Evolutionary conservation across 2,329 filamentous ascomycete species (phyloP).

Genomic region (Akanthomyces dipterigenus): DNA sequence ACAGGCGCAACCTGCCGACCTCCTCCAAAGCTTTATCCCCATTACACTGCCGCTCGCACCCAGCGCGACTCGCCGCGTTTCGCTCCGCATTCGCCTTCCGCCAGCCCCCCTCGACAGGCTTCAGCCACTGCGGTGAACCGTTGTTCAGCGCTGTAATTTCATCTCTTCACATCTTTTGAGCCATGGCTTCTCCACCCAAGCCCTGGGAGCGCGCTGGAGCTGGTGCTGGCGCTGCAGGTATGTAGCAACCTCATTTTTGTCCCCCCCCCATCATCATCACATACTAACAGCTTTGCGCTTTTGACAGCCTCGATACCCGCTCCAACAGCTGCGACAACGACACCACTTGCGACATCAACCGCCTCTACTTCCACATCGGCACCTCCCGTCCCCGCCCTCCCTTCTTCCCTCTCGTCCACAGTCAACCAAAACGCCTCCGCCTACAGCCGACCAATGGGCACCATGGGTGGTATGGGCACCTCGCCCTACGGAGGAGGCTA

Average conservation of each 20-base stretch:
- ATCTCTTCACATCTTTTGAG: not conserved
- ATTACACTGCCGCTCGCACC: not conserved
- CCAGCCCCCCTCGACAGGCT: not conserved
- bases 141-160: not conserved
- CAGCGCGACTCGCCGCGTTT: slow-evolving; percentile 2
- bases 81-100: not conserved
- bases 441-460: slow-evolving; percentile 53
- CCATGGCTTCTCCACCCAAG: slow-evolving; percentile 81
- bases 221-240: slow-evolving; percentile 45
- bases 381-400: slow-evolving; percentile 74
- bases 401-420: slow-evolving; percentile 67
- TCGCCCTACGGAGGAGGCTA: slow-evolving; percentile 21
- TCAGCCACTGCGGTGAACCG: not conserved
- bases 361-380: slow-evolving; percentile 37
- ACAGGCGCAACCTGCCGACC: slow-evolving; percentile 8
- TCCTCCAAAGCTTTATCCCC: not conserved
- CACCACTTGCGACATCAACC: slow-evolving; percentile 24
- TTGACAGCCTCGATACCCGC: slow-evolving; percentile 32
- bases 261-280: slow-evolving; percentile 14
- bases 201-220: slow-evolving; percentile 86
- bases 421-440: slow-evolving; percentile 84
- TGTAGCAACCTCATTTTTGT: slow-evolving; percentile 35
- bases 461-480: slow-evolving; percentile 37
- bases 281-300: slow-evolving; percentile 19
- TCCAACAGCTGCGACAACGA: slow-evolving; percentile 34